Base-by-base conservation (phyloP, 1,284 basidiomycete genomes). In the Coniferiporia weirii region DNA sequence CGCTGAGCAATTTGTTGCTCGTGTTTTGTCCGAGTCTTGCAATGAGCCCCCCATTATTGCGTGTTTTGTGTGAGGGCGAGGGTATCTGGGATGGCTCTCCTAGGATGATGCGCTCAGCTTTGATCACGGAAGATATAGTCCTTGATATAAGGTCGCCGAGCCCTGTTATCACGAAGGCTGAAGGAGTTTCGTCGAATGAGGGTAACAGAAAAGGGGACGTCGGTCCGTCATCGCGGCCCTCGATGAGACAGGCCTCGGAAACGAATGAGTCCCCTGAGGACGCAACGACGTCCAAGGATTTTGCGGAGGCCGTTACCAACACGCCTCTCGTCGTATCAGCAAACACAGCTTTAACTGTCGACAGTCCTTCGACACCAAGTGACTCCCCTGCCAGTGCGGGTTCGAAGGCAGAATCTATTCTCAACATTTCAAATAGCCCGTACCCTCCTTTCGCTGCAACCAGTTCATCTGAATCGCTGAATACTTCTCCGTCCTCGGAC, bases 1-100 rank as follows among this genome's bases (percentile, higher is more conserved):
- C 89, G 1, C 68, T 93, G 64, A 87, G 85, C 68, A 93, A 93
- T 67, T 70, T 93, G 64, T 72, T 93, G 27, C 73, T 92, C 49
- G 83, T 93, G 55, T 85, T 93, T 68, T 91, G 86, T 65, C 91
- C 91, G 32, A 92, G 86, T 67, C 72, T 93, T 66, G 84, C 81
- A 67, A 87, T 93, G 81, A 89, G 79, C 57, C 88, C 90, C n/a
- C 77, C 84, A 0, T 71, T 93, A 46, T 71, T 93, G 64, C 80
- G 84, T 57, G 80, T 85, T 19, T 72, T 93, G 10, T 89, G 89
- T 66, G 89, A 93, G 69, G 78, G 79, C 7, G 78, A 84, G 57
- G 78, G 72, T 13, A 81, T 91, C 48, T 91, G 89, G 89, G 73
- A 75, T 49, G 74, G 66, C 19, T 67, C 69, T 48, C 59, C 64